Evolutionary conservation across 2,329 filamentous ascomycete genomes (phyloP), one percentile per base, ranked within the genome.

Genomic region (Xylaria sp.): DNA sequence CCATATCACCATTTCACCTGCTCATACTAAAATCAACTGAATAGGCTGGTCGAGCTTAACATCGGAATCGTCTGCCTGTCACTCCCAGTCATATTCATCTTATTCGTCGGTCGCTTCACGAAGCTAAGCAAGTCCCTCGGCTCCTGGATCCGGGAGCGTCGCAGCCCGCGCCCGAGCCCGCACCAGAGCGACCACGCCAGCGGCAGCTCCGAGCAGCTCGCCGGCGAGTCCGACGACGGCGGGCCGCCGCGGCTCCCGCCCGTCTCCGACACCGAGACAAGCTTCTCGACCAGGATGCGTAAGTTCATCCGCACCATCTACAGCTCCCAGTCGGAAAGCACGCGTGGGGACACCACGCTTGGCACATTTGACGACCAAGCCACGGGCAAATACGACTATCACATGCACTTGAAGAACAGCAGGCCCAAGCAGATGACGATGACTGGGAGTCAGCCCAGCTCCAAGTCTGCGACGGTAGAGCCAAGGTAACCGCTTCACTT

Each of bases 101-200:
- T 67, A 7, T 72, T 70, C 34, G 28, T 69, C 10, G 65, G 72
- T 48, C 67, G 63, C 12, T 64, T 73, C 57, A 63, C 72, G 13
- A 60, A 58, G 41, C 39, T 69, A 1, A 61, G 72, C 41, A 67
- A 60, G 31, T 69, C 65, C 8, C 13, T 73, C 3, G 48, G 64
- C 44, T 73, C 69, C 34, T 73, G 67, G 72, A 57, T 73, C 37
- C 52, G 64, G 39, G 56, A 66, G 51, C 63, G 67, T 13, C 72
- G 61, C 39, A 66, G 63, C 56, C 67, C 59, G n/a, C 67, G 20
- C 3, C 59, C 48, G n/a, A 62, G 59, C 20, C 59, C n/a, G 13
- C 8, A 51, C 34, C 34, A 37, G 34, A 12, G 64, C 66, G 8
- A 63, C 65, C 55, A 18, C 54, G 15, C 34, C 34, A 60, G 69